Base-by-base conservation (phyloP, 768 basidiomycete genomes). In the Podaxis carcinomalis region DNA sequence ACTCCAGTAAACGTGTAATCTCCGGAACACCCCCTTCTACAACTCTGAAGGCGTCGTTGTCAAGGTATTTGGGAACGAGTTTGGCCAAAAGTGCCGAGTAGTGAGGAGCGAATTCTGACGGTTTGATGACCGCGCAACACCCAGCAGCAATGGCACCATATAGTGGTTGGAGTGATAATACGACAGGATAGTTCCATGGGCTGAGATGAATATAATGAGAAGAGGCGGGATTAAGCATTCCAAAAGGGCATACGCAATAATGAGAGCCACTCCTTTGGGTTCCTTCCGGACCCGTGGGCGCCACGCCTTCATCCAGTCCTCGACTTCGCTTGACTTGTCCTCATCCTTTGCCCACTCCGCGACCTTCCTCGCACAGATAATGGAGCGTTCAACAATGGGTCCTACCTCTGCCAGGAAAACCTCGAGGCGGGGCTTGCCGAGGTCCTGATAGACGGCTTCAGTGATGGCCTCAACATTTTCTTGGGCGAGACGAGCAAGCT, bases 71-170 rank as follows among this genome's bases (percentile, higher is more conserved):
- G 2, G 85, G 82, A 25, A 89, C 50, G 23, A 89, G 75, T 13
- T 78, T 73, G 0, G 82, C 78, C 2, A 92, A 63, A 3, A 89
- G 77, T 2, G 72, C 65, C 0, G 84, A 77, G 59, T 75, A 77
- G 44, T 77, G 71, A 0, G 87, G 82, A 0, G 77, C 69, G 51
- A 83, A 67, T 67, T 92, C 91, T 6, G 89, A 90, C 0, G 82
- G 80, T 67, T 92, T 92, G 66, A 91, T 50, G 7, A 85, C 78
- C 0, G 79, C 81, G n/a, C 84, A 79, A 66, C 87, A 89, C 0
- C 90, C 91, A 0, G 89, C 89, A 0, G 88, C 78, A 52, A 93
- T 87, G 1, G 90, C 90, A 3, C 89, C 90, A 53, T 81, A 76
- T 21, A 88, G 72, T 2, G 89, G 88, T 40, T 80, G 79, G 5